Evolutionary conservation across 768 basidiomycete species (phyloP).

Genomic region (Termitomyces sp.): DNA sequence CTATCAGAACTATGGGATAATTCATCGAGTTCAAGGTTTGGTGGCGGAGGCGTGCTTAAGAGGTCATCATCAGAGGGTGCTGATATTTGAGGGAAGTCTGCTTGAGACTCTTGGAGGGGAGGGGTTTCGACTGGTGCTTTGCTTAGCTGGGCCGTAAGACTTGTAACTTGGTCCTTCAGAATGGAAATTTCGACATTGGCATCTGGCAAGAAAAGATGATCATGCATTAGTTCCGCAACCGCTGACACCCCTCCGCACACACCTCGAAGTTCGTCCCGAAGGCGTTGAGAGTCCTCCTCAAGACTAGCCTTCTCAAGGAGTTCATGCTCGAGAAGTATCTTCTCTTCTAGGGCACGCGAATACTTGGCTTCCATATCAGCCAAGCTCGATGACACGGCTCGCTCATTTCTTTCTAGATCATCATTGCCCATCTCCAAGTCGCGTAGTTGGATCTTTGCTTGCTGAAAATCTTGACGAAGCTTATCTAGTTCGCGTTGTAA

Average conservation of each 20-base stretch:
- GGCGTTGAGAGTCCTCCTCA: conserved; percentile 87
- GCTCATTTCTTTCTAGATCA: conserved; percentile 92
- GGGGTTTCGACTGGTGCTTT: conserved; percentile 24
- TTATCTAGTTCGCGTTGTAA: conserved; percentile 90
- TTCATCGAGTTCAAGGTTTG: conserved; percentile 61
- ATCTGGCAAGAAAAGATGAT: conserved; percentile 45
- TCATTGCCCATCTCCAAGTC: conserved; percentile 98
- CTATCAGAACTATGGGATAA: conserved; percentile 46
- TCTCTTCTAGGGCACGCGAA: conserved; percentile 90
- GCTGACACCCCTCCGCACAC: conserved; percentile 15
- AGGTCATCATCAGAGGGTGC: conserved; percentile 53
- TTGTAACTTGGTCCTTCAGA: conserved; percentile 61
- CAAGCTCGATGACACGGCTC: conserved; percentile 79
- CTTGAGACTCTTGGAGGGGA: conserved; percentile 34
- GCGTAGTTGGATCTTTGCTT: conserved; percentile 69
- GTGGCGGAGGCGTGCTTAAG: conserved; percentile 55
- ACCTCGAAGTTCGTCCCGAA: conserved; percentile 95
- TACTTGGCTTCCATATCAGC: conserved; percentile 88
- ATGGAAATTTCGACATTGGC: conserved; percentile 83
- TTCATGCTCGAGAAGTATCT: conserved; percentile 95
- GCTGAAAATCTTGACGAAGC: conserved; percentile 71
- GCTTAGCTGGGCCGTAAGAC: conserved; percentile 38
- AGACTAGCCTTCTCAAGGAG: conserved; percentile 85
- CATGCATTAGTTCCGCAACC: conserved; percentile 9
- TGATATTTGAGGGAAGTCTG: conserved; percentile 26